Base-by-base conservation (phyloP, 768 basidiomycete species). In the Tylopilus cervinicoccineus region DNA sequence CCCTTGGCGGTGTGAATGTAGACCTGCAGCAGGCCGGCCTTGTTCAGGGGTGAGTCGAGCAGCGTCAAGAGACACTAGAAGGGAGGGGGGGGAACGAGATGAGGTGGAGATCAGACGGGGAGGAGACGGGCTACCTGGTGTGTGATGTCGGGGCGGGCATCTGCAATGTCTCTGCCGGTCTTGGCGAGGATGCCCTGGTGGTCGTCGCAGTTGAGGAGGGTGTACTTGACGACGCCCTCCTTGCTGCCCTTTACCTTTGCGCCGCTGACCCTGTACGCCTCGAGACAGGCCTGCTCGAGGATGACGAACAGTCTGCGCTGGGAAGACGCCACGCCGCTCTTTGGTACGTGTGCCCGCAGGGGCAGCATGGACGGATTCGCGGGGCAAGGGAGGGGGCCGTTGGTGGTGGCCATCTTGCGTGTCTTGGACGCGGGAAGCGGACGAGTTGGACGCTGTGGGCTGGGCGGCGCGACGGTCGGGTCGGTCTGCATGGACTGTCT, bases 161-260 rank as follows among this genome's bases (percentile, higher is more conserved):
- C 94, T 14, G 96, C 96, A 52, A 98, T 98, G 70, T 99, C 96
- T 64, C 95, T 80, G 14, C 93, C 93, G 0, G 93, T 96, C 70
- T 96, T 98, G 5, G 96, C 95, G 53, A 99, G 76, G 57, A 99
- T 96, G 47, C 95, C 95, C 67, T 99, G 96, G 70, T 97, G 96
- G 58, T 98, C 96, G 65, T 98, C 96, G 68, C 96, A 98, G 70
- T 99, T 99, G 56, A 99, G 70, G 50, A 99, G 72, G 9, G 93
- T 93, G 69, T 97, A 98, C 70, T 97, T 97, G 50, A 90, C 92
- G 50, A 95, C 93, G 60, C 73, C 81, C 66, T 64, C 78, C 65
- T 75, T 78, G 57, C 65, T 73, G 49, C 67, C 70, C 39, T 78
- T 78, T 44, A 77, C 73, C 39, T 80, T 76, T 0, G 61, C 70